A percentile compares a stretch with the other conserved stretches of the same genome.
Evolutionary conservation across 192 early-diverging fungal species (phyloP).

Genomic region (Podila epigama): DNA sequence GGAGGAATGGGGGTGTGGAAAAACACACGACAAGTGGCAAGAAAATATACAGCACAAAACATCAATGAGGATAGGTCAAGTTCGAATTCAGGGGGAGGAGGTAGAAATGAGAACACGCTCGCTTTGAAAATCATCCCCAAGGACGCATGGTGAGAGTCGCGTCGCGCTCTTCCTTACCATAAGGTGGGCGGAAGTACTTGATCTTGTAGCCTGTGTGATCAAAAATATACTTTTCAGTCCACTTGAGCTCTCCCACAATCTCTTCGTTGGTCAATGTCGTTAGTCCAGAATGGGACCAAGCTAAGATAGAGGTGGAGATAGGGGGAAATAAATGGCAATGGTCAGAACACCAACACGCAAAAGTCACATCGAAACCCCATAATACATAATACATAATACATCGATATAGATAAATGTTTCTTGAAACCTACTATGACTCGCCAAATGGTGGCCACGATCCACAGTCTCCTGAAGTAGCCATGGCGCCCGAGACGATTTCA

Average conservation of each 20-base stretch:
- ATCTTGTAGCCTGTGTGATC: slow-evolving; percentile 58
- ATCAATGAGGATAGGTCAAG: background rate
- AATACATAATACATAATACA: background rate
- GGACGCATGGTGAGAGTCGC: too few species aligned
- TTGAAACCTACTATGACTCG: slow-evolving; percentile 43
- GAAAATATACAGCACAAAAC: background rate
- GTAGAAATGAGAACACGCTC: too few species aligned
- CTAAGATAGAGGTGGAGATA: slow-evolving; percentile 11
- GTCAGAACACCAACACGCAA: too few species aligned
- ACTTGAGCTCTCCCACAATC: slow-evolving; percentile 72
- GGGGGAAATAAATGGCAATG: too few species aligned
- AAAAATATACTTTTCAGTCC: slow-evolving; percentile 63
- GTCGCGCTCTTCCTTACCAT: too few species aligned
- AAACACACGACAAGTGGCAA: background rate
- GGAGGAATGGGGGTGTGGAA: background rate
- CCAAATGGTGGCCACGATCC: slow-evolving; percentile 37
- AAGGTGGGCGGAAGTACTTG: slow-evolving; percentile 53
- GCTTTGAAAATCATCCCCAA: too few species aligned
- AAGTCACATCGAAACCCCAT: background rate
- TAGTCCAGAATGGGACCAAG: slow-evolving; percentile 66
- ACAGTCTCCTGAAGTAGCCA: slow-evolving; percentile 40
- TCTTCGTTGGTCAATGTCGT: slow-evolving; percentile 71
- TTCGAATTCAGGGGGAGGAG: too few species aligned
- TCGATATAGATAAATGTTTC: too few species aligned
- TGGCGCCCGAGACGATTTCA: slow-evolving; percentile 38